Percentiles rank a stretch among this genome's conserved stretches.
These are phyloP conservation scores for Fusarium napiforme DNA, from an alignment of 2,329 filamentous ascomycete species.

Conservation along the genomic window DNA sequence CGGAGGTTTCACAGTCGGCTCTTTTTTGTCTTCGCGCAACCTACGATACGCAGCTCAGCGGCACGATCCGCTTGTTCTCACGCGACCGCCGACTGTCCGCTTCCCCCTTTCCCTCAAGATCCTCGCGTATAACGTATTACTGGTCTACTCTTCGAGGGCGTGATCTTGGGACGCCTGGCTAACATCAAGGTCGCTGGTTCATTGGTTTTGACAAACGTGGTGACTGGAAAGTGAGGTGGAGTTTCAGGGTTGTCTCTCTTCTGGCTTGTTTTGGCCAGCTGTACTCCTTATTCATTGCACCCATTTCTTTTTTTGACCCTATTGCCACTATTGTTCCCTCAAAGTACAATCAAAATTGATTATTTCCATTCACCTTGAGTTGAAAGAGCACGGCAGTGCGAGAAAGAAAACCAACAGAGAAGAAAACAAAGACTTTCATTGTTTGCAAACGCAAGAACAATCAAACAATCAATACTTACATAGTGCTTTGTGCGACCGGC, in stretches of 20 bases:
- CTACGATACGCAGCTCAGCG: constrained; percentile 5
- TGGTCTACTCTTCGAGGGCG: constrained; percentile 41
- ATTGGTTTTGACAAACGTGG: constrained; percentile 45
- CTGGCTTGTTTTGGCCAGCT: constrained; percentile 50
- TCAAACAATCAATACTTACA: constrained; percentile 47
- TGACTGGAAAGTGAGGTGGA: constrained; percentile 53
- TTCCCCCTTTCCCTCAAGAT: constrained; percentile 12
- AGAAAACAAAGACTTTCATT: constrained; percentile 42
- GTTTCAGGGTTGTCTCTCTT: constrained; percentile 50
- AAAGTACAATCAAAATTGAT: constrained; percentile 66
- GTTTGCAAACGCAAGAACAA: constrained; percentile 43
- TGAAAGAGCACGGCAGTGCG: constrained; percentile 54
- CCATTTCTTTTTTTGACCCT: constrained; percentile 47
- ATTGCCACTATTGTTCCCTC: constrained; percentile 50
- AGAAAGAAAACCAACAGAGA: constrained; percentile 48
- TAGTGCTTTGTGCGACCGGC: constrained; percentile 47
- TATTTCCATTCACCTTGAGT: constrained; percentile 54
- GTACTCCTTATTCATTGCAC: constrained; percentile 55
- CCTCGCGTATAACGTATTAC: constrained; percentile 23
- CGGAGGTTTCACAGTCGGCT: neutral
- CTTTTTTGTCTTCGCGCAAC: neutral
- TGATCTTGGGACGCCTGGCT: constrained; percentile 43
- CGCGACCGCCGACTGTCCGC: constrained; percentile 13
- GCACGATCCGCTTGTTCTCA: constrained; percentile 18
- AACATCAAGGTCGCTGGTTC: constrained; percentile 47